phyloP scores from a whole-genome alignment of 2,329 filamentous ascomycete species.

The Calonectria naviculata region DNA sequence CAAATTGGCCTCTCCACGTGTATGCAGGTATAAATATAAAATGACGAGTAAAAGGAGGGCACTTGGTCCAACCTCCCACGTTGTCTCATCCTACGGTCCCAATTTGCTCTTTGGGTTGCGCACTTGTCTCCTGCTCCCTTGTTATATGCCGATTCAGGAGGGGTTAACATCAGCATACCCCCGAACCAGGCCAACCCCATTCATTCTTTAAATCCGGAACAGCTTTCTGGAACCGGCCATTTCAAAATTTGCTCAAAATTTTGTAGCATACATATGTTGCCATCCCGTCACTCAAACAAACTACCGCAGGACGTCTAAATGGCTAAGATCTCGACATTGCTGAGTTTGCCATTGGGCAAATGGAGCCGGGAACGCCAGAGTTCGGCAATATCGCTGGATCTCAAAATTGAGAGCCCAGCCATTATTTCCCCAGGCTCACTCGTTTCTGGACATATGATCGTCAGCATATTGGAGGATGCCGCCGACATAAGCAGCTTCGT shows the following conservation, averaged over 20 bases:
- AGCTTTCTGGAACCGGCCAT: neutral
- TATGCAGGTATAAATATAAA: neutral
- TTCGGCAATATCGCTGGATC: neutral
- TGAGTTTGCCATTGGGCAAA: neutral
- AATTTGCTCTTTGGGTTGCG: neutral
- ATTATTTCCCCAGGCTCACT: neutral
- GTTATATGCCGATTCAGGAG: neutral
- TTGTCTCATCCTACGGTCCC: neutral
- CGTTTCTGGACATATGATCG: neutral
- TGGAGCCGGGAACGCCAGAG: neutral
- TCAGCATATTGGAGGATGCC: neutral
- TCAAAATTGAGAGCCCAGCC: neutral
- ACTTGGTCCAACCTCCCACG: neutral
- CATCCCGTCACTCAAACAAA: neutral
- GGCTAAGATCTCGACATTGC: neutral
- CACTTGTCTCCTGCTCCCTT: neutral
- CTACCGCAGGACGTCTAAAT: neutral
- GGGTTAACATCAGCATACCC: neutral
- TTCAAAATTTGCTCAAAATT: neutral
- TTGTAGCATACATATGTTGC: neutral
- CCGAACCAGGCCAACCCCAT: neutral
- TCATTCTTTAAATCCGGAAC: neutral
- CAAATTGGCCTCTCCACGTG: conserved; percentile 4
- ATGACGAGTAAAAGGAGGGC: neutral
- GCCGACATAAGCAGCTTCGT: neutral